Base-by-base conservation (phyloP, 441 rosid genomes). In the Cnidoscolus chayamansa region DNA sequence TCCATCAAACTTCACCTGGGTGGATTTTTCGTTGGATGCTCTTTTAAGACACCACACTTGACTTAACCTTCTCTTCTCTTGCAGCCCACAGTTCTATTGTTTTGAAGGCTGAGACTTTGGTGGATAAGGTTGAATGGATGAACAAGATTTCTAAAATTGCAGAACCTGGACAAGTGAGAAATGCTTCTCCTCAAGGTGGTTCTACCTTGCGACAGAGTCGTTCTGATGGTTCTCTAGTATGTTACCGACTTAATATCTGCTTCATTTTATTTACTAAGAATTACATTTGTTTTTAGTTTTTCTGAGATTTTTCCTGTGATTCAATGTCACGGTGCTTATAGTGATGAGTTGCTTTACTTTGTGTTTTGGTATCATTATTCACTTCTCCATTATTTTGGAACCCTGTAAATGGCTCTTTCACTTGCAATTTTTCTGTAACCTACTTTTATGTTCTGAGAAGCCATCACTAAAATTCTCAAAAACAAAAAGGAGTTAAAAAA, bases 201-300 rank as follows among this genome's bases (percentile, higher is more conserved):
- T 78, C 62, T 81, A 72, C 85, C 65, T 80, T 93, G 87, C 85
- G 96, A 68, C 99, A 96, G 31, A 91, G 98, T 79, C 89, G 83
- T 79, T 96, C 99, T 43, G 99, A 96, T 73, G 99, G 98, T 82
- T 96, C 99, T 63, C 89, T 96, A 74, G 99, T 96, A 79, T 85
- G 99, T 87, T 63, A 35, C 50, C 67, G 31, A 58, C 60, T 37
- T 57, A 89, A 83, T 86, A 75, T 89, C 87, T 76, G 79, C 87
- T 87, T 60, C 58, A 40, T 31, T 65, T 64, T 25, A 30, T 17
- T 55, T 55, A 11, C 40, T 31, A 57, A 88, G 84, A 48, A 81
- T 72, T 48, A 78, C 70, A 72, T 76, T 1, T 54, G 16, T 58
- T 40, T 32, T 16, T 48, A 32, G 86, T 7, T 69, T n/a, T 15